These are phyloP conservation scores for Syzygium malaccense DNA, from an alignment of 441 rosid genomes.

Conservation along the genomic window DNA sequence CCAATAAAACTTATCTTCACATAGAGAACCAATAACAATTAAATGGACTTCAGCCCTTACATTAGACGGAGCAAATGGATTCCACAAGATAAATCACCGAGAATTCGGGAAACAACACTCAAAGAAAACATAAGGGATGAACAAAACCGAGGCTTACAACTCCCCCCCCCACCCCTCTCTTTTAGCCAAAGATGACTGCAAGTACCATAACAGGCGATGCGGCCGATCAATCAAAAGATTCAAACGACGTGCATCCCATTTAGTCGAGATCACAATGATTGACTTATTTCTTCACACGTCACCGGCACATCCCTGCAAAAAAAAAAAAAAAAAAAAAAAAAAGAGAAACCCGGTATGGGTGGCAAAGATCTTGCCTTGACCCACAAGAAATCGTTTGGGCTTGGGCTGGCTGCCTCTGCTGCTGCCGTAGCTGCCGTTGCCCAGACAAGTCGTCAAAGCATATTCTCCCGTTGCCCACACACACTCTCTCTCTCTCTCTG, in stretches of 20 bases:
- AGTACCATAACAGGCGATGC: fast-evolving
- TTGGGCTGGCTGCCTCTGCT: background rate
- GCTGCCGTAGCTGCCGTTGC: background rate
- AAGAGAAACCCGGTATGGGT: too few species aligned
- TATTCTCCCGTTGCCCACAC: background rate
- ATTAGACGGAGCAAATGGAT: background rate
- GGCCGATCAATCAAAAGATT: fast-evolving
- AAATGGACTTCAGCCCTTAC: background rate
- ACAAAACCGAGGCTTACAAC: too few species aligned
- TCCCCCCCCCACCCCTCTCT: fast-evolving
- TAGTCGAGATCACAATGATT: fast-evolving
- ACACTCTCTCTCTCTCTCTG: background rate
- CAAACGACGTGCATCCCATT: fast-evolving
- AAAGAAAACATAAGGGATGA: background rate
- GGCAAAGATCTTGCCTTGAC: background rate
- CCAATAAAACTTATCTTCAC: background rate
- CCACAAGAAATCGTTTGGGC: background rate
- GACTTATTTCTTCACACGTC: background rate
- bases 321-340: too few species aligned
- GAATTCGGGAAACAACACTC: background rate
- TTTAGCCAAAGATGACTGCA: background rate
- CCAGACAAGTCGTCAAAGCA: background rate
- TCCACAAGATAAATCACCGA: fast-evolving
- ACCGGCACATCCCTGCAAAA: background rate
- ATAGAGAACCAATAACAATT: background rate